These are phyloP conservation scores for Gynandropsis gynandra DNA, from an alignment of 345 rosid species.

Conservation along the genomic window DNA sequence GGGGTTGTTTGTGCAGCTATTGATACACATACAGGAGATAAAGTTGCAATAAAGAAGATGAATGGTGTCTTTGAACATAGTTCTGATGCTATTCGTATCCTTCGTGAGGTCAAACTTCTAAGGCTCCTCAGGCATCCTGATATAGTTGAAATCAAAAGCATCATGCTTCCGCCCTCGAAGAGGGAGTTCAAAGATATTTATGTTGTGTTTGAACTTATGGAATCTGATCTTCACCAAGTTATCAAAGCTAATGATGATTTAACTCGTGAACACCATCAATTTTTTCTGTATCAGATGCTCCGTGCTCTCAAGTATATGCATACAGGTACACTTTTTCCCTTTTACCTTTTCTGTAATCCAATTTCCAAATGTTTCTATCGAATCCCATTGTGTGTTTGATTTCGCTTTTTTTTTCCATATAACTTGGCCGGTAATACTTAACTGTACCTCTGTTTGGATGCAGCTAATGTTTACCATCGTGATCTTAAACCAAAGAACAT, in stretches of 20 bases:
- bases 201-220: slow-evolving; percentile 97
- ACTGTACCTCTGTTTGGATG: slow-evolving; percentile 12
- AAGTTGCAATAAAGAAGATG: slow-evolving; percentile 91
- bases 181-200: slow-evolving; percentile 89
- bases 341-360: not conserved
- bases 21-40: slow-evolving; percentile 88
- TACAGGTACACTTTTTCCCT: slow-evolving; percentile 44
- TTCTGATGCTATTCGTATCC: slow-evolving; percentile 77
- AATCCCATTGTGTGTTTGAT: too few species aligned
- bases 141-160: slow-evolving; percentile 85
- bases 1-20: slow-evolving; percentile 97
- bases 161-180: slow-evolving; percentile 91
- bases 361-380: not conserved
- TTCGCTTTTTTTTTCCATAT: too few species aligned
- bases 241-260: slow-evolving; percentile 95
- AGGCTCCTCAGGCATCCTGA: slow-evolving; percentile 87
- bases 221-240: slow-evolving; percentile 98
- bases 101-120: slow-evolving; percentile 88
- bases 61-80: slow-evolving; percentile 78
- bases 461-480: slow-evolving; percentile 94
- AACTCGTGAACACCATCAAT: slow-evolving; percentile 92
- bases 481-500: slow-evolving; percentile 97
- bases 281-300: slow-evolving; percentile 93
- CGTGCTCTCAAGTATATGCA: slow-evolving; percentile 94
- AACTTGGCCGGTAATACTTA: not conserved